A percentile compares a stretch with the other conserved stretches of the same genome.
Evolutionary conservation across 345 rosid genomes (phyloP).

Genomic region (Aegle marmelos): DNA sequence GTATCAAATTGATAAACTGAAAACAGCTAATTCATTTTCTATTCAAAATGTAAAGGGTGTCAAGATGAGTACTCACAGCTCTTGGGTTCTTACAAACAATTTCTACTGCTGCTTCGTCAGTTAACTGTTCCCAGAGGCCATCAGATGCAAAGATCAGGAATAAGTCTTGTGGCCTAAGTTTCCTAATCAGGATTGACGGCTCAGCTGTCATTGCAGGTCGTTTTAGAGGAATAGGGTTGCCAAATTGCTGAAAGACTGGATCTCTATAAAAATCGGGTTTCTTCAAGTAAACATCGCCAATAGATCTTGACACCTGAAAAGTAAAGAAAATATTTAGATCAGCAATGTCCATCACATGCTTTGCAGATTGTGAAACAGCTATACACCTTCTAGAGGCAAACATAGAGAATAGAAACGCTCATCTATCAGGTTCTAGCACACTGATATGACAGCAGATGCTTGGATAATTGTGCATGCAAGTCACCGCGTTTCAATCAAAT

Average conservation of each 20-base stretch:
- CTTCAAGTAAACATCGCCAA: constrained; percentile 92
- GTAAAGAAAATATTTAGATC: constrained; percentile 3
- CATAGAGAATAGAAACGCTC: not conserved
- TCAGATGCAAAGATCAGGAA: constrained; percentile 97
- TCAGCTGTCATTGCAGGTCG: constrained; percentile 89
- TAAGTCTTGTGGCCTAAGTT: constrained; percentile 69
- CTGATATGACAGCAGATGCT: not conserved
- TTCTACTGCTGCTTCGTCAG: constrained; percentile 79
- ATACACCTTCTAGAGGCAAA: not conserved
- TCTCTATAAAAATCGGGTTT: constrained; percentile 84
- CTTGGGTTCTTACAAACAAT: constrained; percentile 84
- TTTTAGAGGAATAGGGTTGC: constrained; percentile 66
- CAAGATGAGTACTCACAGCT: constrained; percentile 54
- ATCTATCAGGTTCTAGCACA: not conserved
- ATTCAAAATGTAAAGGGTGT: not conserved
- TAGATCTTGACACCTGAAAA: constrained; percentile 91
- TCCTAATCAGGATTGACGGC: constrained; percentile 71
- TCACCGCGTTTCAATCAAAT: not conserved
- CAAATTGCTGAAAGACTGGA: constrained; percentile 77
- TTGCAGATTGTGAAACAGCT: not conserved
- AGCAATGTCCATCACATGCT: not conserved
- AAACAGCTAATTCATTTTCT: not conserved
- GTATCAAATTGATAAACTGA: not conserved
- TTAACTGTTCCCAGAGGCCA: constrained; percentile 99
- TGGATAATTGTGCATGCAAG: not conserved